Percentiles rank a stretch among this genome's conserved stretches.
These are phyloP conservation scores for Begonia masoniana DNA, from an alignment of 306 rosid genomes.

Conservation along the genomic window DNA sequence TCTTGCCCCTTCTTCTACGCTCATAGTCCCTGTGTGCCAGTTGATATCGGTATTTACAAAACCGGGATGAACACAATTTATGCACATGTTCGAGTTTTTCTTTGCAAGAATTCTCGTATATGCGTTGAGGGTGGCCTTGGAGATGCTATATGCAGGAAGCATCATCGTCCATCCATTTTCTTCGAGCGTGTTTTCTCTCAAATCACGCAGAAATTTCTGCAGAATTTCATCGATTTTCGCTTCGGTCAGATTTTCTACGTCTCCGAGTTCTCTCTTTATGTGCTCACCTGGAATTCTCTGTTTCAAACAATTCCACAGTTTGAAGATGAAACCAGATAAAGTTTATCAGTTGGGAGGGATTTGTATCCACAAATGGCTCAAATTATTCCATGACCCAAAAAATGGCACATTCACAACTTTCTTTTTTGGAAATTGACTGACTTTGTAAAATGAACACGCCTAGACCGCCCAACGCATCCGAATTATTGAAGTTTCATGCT, in stretches of 20 bases:
- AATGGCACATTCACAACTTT: too few species aligned
- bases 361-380: too few species aligned
- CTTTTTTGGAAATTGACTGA: too few species aligned
- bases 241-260: constrained; percentile 23
- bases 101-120: constrained; percentile 42
- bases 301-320: background rate
- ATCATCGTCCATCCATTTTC: constrained; percentile 43
- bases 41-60: constrained; percentile 35
- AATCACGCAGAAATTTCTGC: constrained; percentile 24
- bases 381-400: too few species aligned
- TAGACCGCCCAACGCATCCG: too few species aligned
- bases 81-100: constrained; percentile 23
- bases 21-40: constrained; percentile 33
- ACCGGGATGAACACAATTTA: constrained; percentile 56
- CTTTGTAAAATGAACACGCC: too few species aligned
- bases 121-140: constrained; percentile 37
- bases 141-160: constrained; percentile 47
- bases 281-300: constrained; percentile 41
- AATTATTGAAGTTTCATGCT: too few species aligned
- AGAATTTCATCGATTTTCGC: constrained; percentile 35
- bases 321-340: background rate
- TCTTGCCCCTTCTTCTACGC: constrained; percentile 33
- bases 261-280: constrained; percentile 32
- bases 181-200: constrained; percentile 32
- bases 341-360: too few species aligned